phyloP scores from a whole-genome alignment of 2,329 filamentous ascomycete genomes.

The Cordyceps tenuipes region DNA sequence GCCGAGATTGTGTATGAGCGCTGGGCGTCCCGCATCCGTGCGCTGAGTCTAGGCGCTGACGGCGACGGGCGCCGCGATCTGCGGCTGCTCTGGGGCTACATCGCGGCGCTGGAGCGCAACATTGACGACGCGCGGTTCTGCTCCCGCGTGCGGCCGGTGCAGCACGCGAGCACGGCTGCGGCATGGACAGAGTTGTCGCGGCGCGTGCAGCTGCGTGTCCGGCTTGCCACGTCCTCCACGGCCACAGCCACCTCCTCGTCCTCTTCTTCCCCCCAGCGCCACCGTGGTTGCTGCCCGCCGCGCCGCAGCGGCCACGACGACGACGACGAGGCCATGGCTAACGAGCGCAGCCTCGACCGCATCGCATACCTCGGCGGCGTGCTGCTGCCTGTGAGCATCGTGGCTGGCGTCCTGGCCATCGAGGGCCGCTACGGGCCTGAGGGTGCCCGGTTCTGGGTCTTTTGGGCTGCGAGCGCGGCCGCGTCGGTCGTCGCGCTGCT shows the following conservation, averaged over 20 bases:
- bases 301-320: neutral
- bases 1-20: constrained; percentile 13
- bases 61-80: neutral
- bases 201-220: constrained; percentile 12
- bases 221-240: constrained; percentile 8
- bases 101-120: constrained; percentile 20
- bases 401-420: constrained; percentile 40
- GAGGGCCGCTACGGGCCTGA: constrained; percentile 35
- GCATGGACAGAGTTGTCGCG: neutral
- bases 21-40: constrained; percentile 19
- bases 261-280: neutral
- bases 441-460: constrained; percentile 37
- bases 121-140: constrained; percentile 15
- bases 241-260: neutral
- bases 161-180: neutral
- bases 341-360: constrained; percentile 35
- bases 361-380: constrained; percentile 42
- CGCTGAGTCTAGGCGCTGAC: constrained; percentile 13
- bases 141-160: too few relatives aligned
- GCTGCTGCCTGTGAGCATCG: constrained; percentile 38
- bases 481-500: constrained; percentile 30
- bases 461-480: constrained; percentile 36
- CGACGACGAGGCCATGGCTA: constrained; percentile 18
- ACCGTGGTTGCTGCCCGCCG: neutral
- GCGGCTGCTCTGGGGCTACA: constrained; percentile 16